Base-by-base conservation (phyloP, 1,284 basidiomycete species). In the Leucocoprinus gongylophorus region DNA sequence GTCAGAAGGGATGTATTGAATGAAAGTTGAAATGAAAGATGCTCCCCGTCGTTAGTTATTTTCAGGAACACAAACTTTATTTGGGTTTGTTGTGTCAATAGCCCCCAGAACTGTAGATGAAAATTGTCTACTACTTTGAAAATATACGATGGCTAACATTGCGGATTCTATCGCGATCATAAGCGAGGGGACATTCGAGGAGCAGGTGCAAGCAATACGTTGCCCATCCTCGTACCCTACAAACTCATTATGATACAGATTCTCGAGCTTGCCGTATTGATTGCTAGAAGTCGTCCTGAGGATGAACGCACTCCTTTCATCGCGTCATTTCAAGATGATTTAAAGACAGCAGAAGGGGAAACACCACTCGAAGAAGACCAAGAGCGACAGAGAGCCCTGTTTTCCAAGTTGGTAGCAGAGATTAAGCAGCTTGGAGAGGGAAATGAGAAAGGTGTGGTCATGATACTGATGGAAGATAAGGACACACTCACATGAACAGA, bases 161-260 rank as follows among this genome's bases (percentile, higher is more conserved):
- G 65, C 83, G 61, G 91, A 93, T 73, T 87, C 87, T 46, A 76
- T 94, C 53, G 84, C 90, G 53, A 83, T 94, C 60, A 91, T 91
- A 62, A 82, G 88, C 21, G 91, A 94, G 69, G 88, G 91, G 54
- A 89, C 91, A 1, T 93, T 91, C 63, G 80, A 85, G 64, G 88
- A 92, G 67, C 88, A 91, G 80, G 90, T 90, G 63, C 57, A 26
- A 30, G 61, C 28, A 38, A 44, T 45, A 8, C 33, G 21, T 10
- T 44, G n/a, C 21, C 39, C 12, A 17, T 21, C 12, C 18, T 9
- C 7, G 26, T 20, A 28, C 26, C 1, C 57, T 56, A 13, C 9
- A 41, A 42, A 18, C 54, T 55, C 45, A 64, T 58, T 39, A 28
- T 30, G 49, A 55, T 46, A 35, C 48, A 93, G 86, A 80, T 91